A percentile compares a stretch with the other conserved stretches of the same genome.
Evolutionary conservation across 2,329 filamentous ascomycete genomes (phyloP).

Genomic region (Diplodia intermedia): DNA sequence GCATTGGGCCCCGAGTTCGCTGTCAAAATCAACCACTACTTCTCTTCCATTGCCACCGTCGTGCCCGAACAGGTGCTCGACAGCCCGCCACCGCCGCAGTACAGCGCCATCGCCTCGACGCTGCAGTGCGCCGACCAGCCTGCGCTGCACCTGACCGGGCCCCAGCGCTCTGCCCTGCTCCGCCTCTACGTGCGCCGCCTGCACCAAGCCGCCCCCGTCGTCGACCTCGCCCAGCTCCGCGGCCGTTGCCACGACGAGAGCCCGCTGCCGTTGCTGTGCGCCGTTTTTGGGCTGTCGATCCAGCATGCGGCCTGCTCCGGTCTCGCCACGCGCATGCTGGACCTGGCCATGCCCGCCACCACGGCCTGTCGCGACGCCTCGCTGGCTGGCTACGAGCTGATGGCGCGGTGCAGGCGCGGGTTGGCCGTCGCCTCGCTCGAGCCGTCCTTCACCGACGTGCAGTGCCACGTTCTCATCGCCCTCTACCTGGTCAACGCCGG

Average conservation of each 20-base stretch:
- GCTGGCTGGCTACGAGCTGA: neutral
- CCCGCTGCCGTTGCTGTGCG: neutral
- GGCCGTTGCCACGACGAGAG: neutral
- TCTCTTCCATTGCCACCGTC: neutral
- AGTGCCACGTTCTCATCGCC: neutral
- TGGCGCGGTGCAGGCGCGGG: neutral
- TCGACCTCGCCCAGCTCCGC: neutral
- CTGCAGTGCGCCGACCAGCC: neutral
- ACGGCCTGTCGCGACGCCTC: neutral
- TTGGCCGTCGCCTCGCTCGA: neutral
- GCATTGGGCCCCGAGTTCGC: neutral
- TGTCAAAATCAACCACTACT: neutral
- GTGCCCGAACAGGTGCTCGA: neutral
- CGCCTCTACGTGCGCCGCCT: neutral
- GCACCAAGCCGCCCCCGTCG: neutral
- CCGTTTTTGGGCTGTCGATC: neutral
- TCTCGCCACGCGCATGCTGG: neutral
- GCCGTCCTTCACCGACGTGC: neutral
- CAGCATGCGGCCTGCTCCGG: neutral
- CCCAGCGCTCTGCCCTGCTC: neutral
- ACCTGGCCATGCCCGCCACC: neutral
- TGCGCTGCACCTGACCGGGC: neutral
- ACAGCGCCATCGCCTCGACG: neutral
- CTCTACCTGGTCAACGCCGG: constrained; percentile 3
- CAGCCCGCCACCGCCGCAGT: neutral